Percentiles rank a stretch among this genome's conserved stretches.
These are phyloP conservation scores for Terfezia claveryi DNA, from an alignment of 495 filamentous ascomycete genomes.

Conservation along the genomic window DNA sequence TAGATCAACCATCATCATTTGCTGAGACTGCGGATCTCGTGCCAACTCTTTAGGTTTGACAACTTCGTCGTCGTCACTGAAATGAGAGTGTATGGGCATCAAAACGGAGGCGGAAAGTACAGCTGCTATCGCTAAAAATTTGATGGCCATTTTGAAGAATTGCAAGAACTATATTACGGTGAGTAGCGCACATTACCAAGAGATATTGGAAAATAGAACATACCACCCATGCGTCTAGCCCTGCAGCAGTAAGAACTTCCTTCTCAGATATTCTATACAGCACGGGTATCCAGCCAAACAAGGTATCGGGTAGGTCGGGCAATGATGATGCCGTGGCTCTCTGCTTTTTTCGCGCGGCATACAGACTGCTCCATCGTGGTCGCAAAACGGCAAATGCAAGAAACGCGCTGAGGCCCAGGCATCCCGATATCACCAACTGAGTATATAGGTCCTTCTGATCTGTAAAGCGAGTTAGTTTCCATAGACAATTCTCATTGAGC, in stretches of 20 bases:
- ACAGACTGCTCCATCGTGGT: constrained; percentile 79
- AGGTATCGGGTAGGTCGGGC: constrained; percentile 61
- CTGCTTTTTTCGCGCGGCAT: constrained; percentile 46
- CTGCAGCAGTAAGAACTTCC: constrained; percentile 72
- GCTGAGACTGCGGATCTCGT: too few species aligned
- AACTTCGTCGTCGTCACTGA: constrained; percentile 6
- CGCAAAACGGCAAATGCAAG: constrained; percentile 38
- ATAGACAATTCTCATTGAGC: background rate
- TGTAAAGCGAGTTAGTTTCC: background rate
- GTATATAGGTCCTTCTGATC: constrained; percentile 5
- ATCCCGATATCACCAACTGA: constrained; percentile 7
- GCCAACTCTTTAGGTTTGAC: too few species aligned
- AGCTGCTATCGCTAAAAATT: constrained; percentile 55
- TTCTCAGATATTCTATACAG: constrained; percentile 77
- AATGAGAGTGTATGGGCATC: constrained; percentile 62
- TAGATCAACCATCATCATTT: too few species aligned
- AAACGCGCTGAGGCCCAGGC: constrained; percentile 18
- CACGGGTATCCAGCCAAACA: constrained; percentile 85
- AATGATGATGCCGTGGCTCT: constrained; percentile 30
- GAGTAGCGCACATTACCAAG: too few species aligned
- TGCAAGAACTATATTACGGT: constrained; percentile 43
- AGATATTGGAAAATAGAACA: constrained; percentile 16
- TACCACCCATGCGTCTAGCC: constrained; percentile 86
- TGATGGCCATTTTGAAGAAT: constrained; percentile 85
- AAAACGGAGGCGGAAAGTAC: constrained; percentile 62